Conservation (phyloP, 345 rosid species). For the Excoecaria agallocha region DNA sequence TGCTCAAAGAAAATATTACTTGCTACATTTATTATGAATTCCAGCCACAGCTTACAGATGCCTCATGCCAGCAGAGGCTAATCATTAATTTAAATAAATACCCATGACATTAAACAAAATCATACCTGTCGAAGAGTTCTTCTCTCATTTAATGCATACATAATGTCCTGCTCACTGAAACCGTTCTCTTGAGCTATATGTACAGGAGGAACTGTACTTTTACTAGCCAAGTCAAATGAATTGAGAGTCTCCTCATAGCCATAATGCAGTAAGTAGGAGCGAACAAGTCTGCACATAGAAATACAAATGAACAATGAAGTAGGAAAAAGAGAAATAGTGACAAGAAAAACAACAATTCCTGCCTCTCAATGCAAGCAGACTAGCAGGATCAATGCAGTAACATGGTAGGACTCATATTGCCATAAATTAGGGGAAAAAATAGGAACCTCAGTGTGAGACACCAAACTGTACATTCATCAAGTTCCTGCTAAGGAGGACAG, state of each 20-base stretch:
- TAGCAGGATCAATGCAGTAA: not conserved
- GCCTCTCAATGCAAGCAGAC: not conserved
- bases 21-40: not conserved
- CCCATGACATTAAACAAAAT: slow-evolving; percentile 11
- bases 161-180: slow-evolving; percentile 52
- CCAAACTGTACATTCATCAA: not conserved
- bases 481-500: no score
- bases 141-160: slow-evolving; percentile 72
- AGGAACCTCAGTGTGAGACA: not conserved
- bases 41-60: not conserved
- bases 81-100: not conserved
- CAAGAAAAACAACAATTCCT: not conserved
- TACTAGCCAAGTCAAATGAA: slow-evolving; percentile 77
- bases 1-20: not conserved
- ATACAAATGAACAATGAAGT: slow-evolving; percentile 3
- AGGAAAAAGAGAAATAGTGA: not conserved
- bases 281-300: slow-evolving; percentile 63
- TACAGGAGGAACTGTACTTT: slow-evolving; percentile 70
- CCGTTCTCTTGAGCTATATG: slow-evolving; percentile 58
- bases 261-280: slow-evolving; percentile 83
- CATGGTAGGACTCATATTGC: no score
- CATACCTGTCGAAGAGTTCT: slow-evolving; percentile 77
- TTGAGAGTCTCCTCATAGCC: slow-evolving; percentile 92
- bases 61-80: not conserved
- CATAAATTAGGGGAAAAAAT: not conserved